These are phyloP conservation scores for Tuber calosporum DNA, from an alignment of 495 filamentous ascomycete genomes.

Conservation along the genomic window DNA sequence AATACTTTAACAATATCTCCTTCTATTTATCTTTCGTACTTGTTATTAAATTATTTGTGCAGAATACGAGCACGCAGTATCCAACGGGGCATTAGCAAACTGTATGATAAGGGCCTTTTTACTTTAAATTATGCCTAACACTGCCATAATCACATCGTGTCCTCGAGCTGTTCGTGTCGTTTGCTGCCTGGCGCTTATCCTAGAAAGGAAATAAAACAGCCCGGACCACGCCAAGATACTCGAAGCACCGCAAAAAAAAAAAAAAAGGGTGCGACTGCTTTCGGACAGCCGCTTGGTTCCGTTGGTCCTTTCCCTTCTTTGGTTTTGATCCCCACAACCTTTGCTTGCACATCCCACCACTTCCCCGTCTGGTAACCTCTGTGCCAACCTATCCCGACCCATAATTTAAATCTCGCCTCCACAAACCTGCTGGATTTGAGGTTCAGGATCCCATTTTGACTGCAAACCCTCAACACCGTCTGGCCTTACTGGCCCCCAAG, in stretches of 20 bases:
- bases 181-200: not conserved
- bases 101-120: not conserved
- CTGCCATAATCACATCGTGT: not conserved
- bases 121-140: not conserved
- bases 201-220: conserved; percentile 5
- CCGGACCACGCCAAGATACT: conserved; percentile 20
- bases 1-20: not conserved
- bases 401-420: conserved; percentile 3
- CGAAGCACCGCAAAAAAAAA: no score
- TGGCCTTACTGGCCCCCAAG: conserved; percentile 9
- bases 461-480: not conserved
- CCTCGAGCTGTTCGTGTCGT: not conserved
- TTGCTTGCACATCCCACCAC: conserved; percentile 5
- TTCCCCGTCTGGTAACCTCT: conserved; percentile 8
- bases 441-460: not conserved
- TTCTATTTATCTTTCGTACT: not conserved
- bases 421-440: not conserved
- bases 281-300: not conserved
- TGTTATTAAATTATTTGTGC: not conserved
- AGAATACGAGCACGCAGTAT: not conserved
- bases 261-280: conserved; percentile 27
- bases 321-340: conserved; percentile 6
- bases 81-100: not conserved
- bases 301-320: not conserved
- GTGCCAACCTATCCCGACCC: conserved; percentile 4